Conservation (phyloP, 352 stramenopile species). For the Phytophthora foliorum region DNA sequence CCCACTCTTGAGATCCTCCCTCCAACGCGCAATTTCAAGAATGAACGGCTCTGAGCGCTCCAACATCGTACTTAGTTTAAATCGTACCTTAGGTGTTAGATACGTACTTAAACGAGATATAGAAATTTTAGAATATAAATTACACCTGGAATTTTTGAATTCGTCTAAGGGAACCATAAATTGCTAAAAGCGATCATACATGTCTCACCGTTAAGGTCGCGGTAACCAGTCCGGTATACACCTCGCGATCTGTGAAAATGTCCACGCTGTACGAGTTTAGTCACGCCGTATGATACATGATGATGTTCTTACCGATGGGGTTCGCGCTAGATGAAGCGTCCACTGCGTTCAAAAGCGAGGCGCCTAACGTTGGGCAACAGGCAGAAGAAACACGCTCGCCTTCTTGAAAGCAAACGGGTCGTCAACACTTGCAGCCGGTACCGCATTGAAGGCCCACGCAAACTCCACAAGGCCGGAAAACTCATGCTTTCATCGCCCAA, state of each 20-base stretch:
- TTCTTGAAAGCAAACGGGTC: slow-evolving; percentile 16
- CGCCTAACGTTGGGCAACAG: no score
- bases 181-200: neutral
- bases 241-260: no score
- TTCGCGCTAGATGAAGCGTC: no score
- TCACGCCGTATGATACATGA: no score
- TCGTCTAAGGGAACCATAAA: neutral
- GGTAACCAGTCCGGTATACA: neutral
- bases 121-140: neutral
- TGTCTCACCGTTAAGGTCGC: neutral
- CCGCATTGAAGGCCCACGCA: slow-evolving; percentile 3
- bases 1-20: neutral
- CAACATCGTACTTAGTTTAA: neutral
- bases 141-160: neutral
- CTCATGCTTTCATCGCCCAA: slow-evolving; percentile 2
- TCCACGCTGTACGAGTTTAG: no score
- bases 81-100: neutral
- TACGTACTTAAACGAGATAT: neutral
- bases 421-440: slow-evolving; percentile 4
- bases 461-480: slow-evolving; percentile 14
- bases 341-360: no score
- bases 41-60: neutral
- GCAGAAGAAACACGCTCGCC: slow-evolving; percentile 2
- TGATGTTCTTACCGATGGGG: no score
- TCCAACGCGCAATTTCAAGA: neutral